These are phyloP conservation scores for Glaciozyma antarctica DNA, from an alignment of 768 basidiomycete genomes.

Conservation along the genomic window DNA sequence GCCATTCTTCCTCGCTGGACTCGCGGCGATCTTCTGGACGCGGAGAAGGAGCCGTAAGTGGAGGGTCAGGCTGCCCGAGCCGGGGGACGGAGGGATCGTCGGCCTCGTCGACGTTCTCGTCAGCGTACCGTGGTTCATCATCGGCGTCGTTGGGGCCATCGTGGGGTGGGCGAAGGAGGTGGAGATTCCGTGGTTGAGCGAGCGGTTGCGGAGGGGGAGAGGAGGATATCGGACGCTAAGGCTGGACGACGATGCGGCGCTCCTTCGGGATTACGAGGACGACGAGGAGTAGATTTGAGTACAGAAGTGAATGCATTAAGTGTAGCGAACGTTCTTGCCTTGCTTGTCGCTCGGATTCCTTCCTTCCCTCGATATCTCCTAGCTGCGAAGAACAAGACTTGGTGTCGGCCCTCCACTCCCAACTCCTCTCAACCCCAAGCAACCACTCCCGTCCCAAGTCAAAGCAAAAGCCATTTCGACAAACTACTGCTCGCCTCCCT, in stretches of 20 bases:
- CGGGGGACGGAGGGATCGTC: constrained; percentile 16
- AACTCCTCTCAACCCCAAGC: too few species aligned
- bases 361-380: too few species aligned
- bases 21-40: constrained; percentile 71
- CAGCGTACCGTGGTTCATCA: constrained; percentile 22
- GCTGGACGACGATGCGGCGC: constrained; percentile 39
- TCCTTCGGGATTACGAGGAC: constrained; percentile 27
- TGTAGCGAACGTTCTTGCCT: too few species aligned
- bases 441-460: too few species aligned
- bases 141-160: constrained; percentile 15
- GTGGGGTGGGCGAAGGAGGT: constrained; percentile 36
- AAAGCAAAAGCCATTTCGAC: too few species aligned
- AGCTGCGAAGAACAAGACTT: too few species aligned
- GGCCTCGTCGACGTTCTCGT: constrained; percentile 21
- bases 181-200: constrained; percentile 38
- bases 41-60: constrained; percentile 60
- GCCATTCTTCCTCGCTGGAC: constrained; percentile 65
- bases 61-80: constrained; percentile 39
- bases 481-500: too few species aligned
- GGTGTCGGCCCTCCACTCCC: too few species aligned
- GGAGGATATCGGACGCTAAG: constrained; percentile 37
- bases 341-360: too few species aligned
- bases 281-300: constrained; percentile 6
- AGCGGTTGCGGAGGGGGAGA: constrained; percentile 32
- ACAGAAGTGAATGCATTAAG: too few species aligned